Conservation (phyloP, 2,329 filamentous ascomycete genomes). For the Aureobasidium lini region DNA sequence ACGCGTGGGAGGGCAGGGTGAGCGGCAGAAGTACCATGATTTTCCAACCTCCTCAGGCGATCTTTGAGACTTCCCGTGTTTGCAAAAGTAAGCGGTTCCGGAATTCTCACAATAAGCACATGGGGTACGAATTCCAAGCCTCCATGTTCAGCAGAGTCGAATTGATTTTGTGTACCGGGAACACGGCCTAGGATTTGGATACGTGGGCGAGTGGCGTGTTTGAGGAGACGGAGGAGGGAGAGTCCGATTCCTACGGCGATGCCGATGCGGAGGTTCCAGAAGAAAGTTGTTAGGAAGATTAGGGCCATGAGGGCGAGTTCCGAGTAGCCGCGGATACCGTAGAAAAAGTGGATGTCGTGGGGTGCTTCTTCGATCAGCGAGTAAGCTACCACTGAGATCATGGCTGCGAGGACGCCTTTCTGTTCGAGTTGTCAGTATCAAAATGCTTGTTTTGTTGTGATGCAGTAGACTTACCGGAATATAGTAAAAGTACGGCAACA, state of each 20-base stretch:
- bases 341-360: conserved; percentile 84
- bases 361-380: conserved; percentile 93
- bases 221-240: conserved; percentile 81
- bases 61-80: conserved; percentile 83
- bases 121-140: conserved; percentile 80
- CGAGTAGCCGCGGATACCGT: conserved; percentile 74
- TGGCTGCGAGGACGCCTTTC: conserved; percentile 88
- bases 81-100: conserved; percentile 91
- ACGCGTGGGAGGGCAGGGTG: conserved; percentile 83
- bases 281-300: conserved; percentile 86
- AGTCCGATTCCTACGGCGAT: conserved; percentile 92
- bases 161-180: conserved; percentile 66
- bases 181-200: conserved; percentile 94
- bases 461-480: conserved; percentile 65
- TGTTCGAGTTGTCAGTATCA: conserved; percentile 30
- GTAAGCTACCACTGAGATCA: conserved; percentile 93
- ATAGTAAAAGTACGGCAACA: conserved; percentile 90
- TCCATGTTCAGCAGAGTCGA: conserved; percentile 74
- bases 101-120: conserved; percentile 93
- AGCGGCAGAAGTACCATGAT: conserved; percentile 77
- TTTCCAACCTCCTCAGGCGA: conserved; percentile 72
- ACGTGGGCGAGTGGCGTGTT: conserved; percentile 81
- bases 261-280: conserved; percentile 88
- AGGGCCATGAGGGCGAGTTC: conserved; percentile 81
- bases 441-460: neutral